A percentile compares a stretch with the other conserved stretches of the same genome.
These are phyloP conservation scores for Scheffersomyces titani DNA, from an alignment of 1,139 yeast species.

Conservation along the genomic window DNA sequence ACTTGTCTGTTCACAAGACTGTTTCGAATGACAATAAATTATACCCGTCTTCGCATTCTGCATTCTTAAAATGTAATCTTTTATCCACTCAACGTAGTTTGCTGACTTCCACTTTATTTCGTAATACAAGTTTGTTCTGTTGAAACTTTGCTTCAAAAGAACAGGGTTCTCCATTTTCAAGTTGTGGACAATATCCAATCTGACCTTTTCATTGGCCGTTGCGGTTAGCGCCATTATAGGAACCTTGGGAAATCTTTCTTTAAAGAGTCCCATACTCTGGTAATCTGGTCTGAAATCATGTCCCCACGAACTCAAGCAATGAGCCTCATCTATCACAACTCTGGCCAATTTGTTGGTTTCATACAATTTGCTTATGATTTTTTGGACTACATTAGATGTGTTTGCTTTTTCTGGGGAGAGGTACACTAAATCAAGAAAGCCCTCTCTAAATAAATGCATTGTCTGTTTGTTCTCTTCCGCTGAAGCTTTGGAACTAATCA, in stretches of 20 bases:
- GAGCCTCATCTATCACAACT: conserved; percentile 96
- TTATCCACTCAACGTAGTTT: conserved; percentile 61
- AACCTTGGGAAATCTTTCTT: conserved; percentile 68
- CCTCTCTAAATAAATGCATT: conserved; percentile 62
- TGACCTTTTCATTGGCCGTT: conserved; percentile 91
- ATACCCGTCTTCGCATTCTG: conserved; percentile 76
- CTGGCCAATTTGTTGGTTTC: conserved; percentile 65
- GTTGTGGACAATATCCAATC: conserved; percentile 81
- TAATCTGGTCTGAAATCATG: conserved; percentile 98
- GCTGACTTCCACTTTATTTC: conserved; percentile 68
- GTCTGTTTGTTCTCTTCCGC: conserved; percentile 66
- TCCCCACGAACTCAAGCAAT: conserved; percentile 99
- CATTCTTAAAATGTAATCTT: conserved; percentile 51
- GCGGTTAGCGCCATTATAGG: conserved; percentile 98
- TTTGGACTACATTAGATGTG: conserved; percentile 69
- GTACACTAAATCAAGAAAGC: conserved; percentile 74
- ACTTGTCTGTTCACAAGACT: conserved; percentile 83
- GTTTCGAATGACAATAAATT: conserved; percentile 89
- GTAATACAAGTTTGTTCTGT: conserved; percentile 82
- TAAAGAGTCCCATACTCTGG: conserved; percentile 75
- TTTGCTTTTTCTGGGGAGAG: conserved; percentile 95
- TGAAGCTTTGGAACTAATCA: conserved; percentile 79
- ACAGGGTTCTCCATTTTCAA: conserved; percentile 58
- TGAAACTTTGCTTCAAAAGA: conserved; percentile 76
- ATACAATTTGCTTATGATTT: conserved; percentile 60